Evolutionary conservation across 1,284 basidiomycete genomes (phyloP).

Genomic region (Dichomitus squalens): DNA sequence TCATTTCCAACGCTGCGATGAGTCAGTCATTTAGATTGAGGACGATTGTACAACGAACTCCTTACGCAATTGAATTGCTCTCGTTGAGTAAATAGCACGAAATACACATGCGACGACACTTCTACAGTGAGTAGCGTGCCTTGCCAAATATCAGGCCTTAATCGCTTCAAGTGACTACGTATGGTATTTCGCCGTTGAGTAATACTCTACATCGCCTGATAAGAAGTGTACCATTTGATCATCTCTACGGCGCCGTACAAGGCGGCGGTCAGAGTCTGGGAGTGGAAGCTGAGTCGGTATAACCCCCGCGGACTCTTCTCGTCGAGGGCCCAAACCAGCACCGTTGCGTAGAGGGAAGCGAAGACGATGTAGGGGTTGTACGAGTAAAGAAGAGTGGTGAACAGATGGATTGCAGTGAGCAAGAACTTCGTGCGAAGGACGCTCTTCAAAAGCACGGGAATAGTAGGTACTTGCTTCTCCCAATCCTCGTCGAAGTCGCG

Average conservation of each 20-base stretch:
- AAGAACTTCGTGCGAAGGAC: constrained; percentile 14
- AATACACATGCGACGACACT: not conserved
- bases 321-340: constrained; percentile 15
- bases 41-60: too few species aligned
- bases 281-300: constrained; percentile 19
- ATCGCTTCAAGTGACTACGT: not conserved
- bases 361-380: constrained; percentile 20
- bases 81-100: too few species aligned
- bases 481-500: constrained; percentile 18
- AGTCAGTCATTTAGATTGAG: too few species aligned
- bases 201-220: constrained; percentile 1
- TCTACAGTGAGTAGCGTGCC: too few species aligned
- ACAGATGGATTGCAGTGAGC: constrained; percentile 10
- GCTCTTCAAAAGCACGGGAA: constrained; percentile 18
- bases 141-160: too few species aligned
- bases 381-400: constrained; percentile 4
- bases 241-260: constrained; percentile 12
- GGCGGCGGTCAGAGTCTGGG: constrained; percentile 14
- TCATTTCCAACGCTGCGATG: too few species aligned
- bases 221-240: constrained; percentile 3
- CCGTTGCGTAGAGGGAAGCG: constrained; percentile 13
- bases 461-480: constrained; percentile 15
- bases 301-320: constrained; percentile 11
- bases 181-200: not conserved
- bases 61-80: too few species aligned